Conservation (phyloP, 1,284 basidiomycete species). For the Paramarasmius palmivorus region DNA sequence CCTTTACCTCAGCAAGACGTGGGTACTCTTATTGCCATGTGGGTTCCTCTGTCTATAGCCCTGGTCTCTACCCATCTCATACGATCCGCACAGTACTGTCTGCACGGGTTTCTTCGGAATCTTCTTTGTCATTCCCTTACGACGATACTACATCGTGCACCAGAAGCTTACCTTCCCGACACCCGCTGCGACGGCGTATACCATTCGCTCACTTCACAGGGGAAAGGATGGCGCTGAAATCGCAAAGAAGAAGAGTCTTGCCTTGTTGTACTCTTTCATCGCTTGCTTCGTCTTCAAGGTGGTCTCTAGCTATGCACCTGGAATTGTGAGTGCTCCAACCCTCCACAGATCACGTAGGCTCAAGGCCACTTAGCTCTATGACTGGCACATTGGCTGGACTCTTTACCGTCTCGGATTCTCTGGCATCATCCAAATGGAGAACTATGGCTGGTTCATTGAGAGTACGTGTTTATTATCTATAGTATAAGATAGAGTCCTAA, state of each 20-base stretch:
- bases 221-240: constrained; percentile 47
- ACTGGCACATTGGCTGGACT: constrained; percentile 72
- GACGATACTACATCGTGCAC: constrained; percentile 68
- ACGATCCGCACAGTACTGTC: constrained; percentile 35
- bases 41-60: too few relatives aligned
- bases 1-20: constrained; percentile 16
- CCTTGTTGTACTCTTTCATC: constrained; percentile 50
- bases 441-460: constrained; percentile 56
- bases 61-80: too few relatives aligned
- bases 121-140: constrained; percentile 66
- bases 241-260: constrained; percentile 60
- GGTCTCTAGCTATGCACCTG: constrained; percentile 60
- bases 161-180: constrained; percentile 73
- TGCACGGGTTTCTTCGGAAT: constrained; percentile 66
- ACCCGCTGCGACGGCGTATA: constrained; percentile 67
- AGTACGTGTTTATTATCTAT: constrained; percentile 29
- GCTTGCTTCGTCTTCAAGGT: constrained; percentile 55
- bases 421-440: constrained; percentile 59
- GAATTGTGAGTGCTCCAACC: constrained; percentile 38
- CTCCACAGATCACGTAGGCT: not conserved
- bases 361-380: constrained; percentile 43
- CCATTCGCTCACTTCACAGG: constrained; percentile 64
- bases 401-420: constrained; percentile 63
- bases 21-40: constrained; percentile 41
- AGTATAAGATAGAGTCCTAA: constrained; percentile 4